Base-by-base conservation (phyloP, 2,329 filamentous ascomycete genomes). In the Pestalotiopsis sp. region DNA sequence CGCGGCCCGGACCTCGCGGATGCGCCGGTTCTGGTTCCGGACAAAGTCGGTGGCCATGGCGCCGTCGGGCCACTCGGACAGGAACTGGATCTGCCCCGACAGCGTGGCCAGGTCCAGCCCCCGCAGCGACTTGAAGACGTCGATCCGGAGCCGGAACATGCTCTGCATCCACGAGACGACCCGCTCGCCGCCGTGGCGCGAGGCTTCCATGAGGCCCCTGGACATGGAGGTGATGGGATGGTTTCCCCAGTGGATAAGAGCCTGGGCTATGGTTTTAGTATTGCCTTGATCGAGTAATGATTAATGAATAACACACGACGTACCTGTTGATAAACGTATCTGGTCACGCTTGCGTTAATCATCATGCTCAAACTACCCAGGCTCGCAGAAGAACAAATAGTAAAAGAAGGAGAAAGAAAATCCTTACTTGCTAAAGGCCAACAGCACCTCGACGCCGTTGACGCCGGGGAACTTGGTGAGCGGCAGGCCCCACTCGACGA, bases 251-350 rank as follows among this genome's bases (percentile, higher is more conserved):
- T 59, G 57, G 23, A 59, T 59, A 12, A 36, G 23, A 23, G 57
- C 57, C 57, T 59, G 20, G 57, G 23, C 11, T 12, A 23, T 25
- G 23, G 23, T 14, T n/a, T 59, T 9, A 59, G 57, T 3, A 5
- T 27, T 31, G 11, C 13, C 27, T 9, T 27, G 20, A 6, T 6
- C 9, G 2, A 52, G 7, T 17, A 9, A 3, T 52, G 11, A 20
- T 3, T 9, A 2, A 3, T 36, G 7, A 9, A 9, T 23, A 9
- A n/a, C 45, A 59, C 14, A 2, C 11, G 9, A 58, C 12, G 9
- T 59, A 59, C 57, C 57, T 59, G 57, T 27, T 59, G 57, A 31
- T 59, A 59, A 17, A 59, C 57, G 27, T 59, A 59, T 59, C 57
- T 59, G 27, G 1, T 14, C 20, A 27, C 57, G 1, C 17, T 23